Conservation (phyloP, 2,329 filamentous ascomycete genomes). For the Clarireedia paspali region DNA sequence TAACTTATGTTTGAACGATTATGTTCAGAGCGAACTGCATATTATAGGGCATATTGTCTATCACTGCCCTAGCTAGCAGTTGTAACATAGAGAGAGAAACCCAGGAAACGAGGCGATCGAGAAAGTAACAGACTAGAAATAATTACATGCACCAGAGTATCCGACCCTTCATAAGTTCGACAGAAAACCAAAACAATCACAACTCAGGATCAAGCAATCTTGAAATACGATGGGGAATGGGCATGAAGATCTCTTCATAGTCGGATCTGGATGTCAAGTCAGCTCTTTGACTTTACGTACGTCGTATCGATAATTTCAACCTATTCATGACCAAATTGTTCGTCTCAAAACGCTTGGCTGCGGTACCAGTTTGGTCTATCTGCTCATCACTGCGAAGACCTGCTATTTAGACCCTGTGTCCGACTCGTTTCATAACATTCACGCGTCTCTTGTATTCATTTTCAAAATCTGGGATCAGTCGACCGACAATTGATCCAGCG, state of each 20-base stretch:
- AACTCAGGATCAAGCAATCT: neutral
- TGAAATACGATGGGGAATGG: slow-evolving; percentile 10
- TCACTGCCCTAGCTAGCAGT: no score
- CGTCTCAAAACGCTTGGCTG: slow-evolving; percentile 11
- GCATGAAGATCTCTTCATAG: slow-evolving; percentile 14
- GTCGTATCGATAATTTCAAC: neutral
- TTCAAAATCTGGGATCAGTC: slow-evolving; percentile 9
- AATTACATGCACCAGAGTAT: no score
- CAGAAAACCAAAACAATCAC: no score
- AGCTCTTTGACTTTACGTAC: neutral
- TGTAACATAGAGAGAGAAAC: no score
- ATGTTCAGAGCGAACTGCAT: no score
- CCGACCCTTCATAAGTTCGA: no score
- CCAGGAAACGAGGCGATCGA: no score
- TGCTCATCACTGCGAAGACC: slow-evolving; percentile 9
- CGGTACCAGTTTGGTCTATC: slow-evolving; percentile 1
- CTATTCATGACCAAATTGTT: slow-evolving; percentile 9
- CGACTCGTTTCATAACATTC: neutral
- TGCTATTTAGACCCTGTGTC: slow-evolving; percentile 8
- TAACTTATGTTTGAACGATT: slow-evolving; percentile 7
- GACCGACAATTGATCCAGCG: slow-evolving; percentile 6
- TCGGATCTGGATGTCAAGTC: slow-evolving; percentile 7
- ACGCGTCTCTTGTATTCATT: slow-evolving; percentile 8
- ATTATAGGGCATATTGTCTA: no score
- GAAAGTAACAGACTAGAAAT: no score